A percentile compares a stretch with the other conserved stretches of the same genome.
Evolutionary conservation across 176 grass and related monocot species (phyloP).

Genomic region (Rhipidocladum racemiflorum): DNA sequence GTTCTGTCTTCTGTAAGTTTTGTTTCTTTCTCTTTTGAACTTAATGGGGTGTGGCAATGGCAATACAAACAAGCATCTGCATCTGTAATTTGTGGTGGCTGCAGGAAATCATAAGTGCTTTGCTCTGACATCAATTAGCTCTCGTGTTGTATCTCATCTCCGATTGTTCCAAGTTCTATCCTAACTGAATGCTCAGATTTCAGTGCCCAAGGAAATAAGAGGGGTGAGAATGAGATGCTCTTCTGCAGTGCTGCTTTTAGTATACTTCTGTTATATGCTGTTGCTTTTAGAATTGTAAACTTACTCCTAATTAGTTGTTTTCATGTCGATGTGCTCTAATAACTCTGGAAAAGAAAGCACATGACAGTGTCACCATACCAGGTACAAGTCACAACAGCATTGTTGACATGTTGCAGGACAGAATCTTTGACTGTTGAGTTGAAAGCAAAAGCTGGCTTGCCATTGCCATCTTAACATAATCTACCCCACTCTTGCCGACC

Average conservation of each 20-base stretch:
- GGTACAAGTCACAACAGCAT: neutral
- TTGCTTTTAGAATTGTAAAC: neutral
- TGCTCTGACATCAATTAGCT: neutral
- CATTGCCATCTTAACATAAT: constrained; percentile 1
- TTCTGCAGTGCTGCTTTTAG: neutral
- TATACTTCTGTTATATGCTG: neutral
- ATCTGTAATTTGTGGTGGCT: neutral
- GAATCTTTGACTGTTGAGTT: constrained; percentile 43
- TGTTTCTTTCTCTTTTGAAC: constrained; percentile 5
- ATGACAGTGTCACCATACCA: neutral
- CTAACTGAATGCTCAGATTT: neutral
- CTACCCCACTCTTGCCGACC: no score
- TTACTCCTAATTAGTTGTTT: neutral
- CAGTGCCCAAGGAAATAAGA: neutral
- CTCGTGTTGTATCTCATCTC: neutral
- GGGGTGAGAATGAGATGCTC: neutral
- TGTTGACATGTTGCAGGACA: constrained; percentile 13
- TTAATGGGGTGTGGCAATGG: constrained; percentile 26
- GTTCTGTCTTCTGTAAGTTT: constrained; percentile 19
- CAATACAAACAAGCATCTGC: neutral
- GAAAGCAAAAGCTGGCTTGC: neutral
- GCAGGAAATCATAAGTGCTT: neutral
- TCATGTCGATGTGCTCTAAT: neutral
- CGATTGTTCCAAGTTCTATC: neutral
- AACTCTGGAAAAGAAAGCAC: neutral